Evolutionary conservation across 148 eudicot species (phyloP).

Genomic region (Arbutus unedo): DNA sequence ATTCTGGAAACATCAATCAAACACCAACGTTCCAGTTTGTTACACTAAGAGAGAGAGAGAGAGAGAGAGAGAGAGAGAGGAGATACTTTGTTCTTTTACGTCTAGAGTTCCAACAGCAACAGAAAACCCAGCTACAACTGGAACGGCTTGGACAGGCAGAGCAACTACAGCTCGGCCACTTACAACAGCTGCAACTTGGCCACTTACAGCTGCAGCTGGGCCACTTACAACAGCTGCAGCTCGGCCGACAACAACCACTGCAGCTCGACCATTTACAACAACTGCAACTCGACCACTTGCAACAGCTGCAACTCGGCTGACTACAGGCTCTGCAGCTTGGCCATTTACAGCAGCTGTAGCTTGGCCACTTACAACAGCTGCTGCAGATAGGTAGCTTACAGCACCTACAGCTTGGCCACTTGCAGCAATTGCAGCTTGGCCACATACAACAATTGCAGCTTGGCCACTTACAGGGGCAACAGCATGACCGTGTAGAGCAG

Average conservation of each 20-base stretch:
- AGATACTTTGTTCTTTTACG: not conserved
- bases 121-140: not conserved
- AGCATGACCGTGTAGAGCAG: not conserved
- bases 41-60: not conserved
- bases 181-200: conserved; percentile 2
- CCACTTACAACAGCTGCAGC: conserved; percentile 8
- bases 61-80: not conserved
- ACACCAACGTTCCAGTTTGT: not conserved
- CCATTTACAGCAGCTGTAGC: not conserved
- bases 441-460: not conserved
- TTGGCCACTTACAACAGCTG: not conserved
- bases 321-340: not conserved
- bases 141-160: not conserved
- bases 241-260: not conserved
- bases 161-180: conserved; percentile 7
- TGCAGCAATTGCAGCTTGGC: conserved; percentile 6
- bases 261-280: not conserved
- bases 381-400: conserved; percentile 1
- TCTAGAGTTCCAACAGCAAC: conserved; percentile 2
- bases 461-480: not conserved
- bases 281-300: not conserved
- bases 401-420: not conserved
- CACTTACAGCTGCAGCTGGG: not conserved
- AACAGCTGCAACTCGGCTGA: not conserved
- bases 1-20: too few relatives aligned